Conservation (phyloP, 441 rosid genomes). For the Dalechampia spathulata region DNA sequence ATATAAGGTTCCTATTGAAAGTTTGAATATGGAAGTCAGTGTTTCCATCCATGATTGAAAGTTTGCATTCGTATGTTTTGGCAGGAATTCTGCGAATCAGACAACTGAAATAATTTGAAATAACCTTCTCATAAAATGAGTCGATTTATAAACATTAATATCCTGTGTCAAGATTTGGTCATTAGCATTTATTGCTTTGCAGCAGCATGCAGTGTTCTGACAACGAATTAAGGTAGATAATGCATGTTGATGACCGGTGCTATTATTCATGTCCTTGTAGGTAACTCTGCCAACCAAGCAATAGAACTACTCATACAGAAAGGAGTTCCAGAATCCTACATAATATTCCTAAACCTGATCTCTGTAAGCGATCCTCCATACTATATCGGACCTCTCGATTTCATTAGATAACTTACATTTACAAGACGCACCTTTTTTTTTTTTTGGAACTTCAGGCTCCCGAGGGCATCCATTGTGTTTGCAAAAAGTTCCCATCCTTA, state of each 20-base stretch:
- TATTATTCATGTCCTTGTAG: constrained; percentile 29
- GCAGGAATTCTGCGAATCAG: background rate
- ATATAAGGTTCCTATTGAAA: background rate
- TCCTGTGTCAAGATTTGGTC: background rate
- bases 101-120: background rate
- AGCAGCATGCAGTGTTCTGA: background rate
- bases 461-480: constrained; percentile 94
- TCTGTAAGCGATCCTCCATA: constrained; percentile 52
- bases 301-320: constrained; percentile 76
- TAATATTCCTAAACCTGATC: constrained; percentile 83
- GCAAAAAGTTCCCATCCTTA: constrained; percentile 72
- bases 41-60: background rate
- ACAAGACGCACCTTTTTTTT: background rate
- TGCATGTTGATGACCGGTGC: background rate
- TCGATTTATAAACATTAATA: background rate
- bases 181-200: background rate
- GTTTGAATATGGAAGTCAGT: background rate
- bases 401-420: background rate
- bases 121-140: background rate
- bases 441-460: constrained; percentile 56
- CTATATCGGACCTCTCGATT: background rate
- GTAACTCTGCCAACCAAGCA: constrained; percentile 97
- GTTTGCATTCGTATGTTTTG: background rate
- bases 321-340: constrained; percentile 94
- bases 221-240: background rate